Percentiles rank a stretch among this genome's conserved stretches.
Conservation (phyloP, 805 yeast genomes). For the Saccharomycopsis fibuligera region DNA sequence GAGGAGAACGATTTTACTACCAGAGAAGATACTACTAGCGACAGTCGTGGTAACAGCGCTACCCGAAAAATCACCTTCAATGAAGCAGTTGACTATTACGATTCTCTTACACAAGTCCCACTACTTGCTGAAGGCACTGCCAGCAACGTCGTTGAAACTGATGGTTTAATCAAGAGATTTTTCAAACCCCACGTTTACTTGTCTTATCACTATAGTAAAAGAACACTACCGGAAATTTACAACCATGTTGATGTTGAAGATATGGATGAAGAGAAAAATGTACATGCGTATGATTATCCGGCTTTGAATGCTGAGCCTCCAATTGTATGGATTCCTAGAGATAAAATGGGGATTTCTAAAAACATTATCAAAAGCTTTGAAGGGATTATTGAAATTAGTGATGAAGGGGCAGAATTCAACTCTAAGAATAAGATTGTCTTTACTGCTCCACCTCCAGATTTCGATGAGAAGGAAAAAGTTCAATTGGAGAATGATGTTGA, state of each 20-base stretch:
- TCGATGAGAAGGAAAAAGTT: not conserved
- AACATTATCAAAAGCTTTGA: constrained; percentile 49
- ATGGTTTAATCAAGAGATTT: constrained; percentile 37
- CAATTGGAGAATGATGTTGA: not conserved
- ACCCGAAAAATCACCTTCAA: not conserved
- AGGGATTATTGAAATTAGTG: constrained; percentile 54
- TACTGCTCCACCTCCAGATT: constrained; percentile 47
- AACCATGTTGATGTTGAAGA: constrained; percentile 43
- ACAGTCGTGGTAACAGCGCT: not conserved
- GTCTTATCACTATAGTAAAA: constrained; percentile 42
- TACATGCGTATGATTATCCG: constrained; percentile 73
- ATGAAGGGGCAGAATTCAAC: constrained; percentile 57
- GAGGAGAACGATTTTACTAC: constrained; percentile 2
- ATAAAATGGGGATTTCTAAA: constrained; percentile 75
- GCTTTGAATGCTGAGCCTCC: constrained; percentile 65
- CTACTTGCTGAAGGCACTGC: constrained; percentile 61
- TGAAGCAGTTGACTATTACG: constrained; percentile 7
- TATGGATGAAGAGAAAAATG: constrained; percentile 36
- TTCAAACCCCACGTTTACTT: constrained; percentile 50
- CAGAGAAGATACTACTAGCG: not conserved
- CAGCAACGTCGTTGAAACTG: constrained; percentile 28
- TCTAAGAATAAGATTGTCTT: constrained; percentile 42
- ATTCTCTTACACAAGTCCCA: constrained; percentile 37
- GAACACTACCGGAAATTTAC: constrained; percentile 53
- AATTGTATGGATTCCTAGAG: constrained; percentile 87